phyloP scores from a whole-genome alignment of 1,284 basidiomycete genomes.

The Earliella scabrosa region DNA sequence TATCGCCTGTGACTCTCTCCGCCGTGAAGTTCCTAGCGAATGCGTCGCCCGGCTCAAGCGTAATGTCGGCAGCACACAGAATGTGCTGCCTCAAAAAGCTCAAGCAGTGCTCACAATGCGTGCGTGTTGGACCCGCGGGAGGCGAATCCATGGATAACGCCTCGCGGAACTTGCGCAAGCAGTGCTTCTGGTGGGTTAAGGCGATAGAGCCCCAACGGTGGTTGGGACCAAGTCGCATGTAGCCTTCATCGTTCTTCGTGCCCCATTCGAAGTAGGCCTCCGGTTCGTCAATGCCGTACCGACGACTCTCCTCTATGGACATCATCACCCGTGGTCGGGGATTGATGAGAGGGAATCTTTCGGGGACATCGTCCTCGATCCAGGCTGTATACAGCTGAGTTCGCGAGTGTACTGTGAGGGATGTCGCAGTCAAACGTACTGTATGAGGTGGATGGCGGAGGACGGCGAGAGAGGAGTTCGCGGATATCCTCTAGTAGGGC shows the following conservation, averaged over 20 bases:
- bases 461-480: not conserved
- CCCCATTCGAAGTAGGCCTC: slow-evolving; percentile 33
- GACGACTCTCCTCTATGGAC: slow-evolving; percentile 21
- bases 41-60: slow-evolving; percentile 35
- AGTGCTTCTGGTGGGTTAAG: slow-evolving; percentile 45
- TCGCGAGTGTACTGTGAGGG: no score
- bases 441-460: slow-evolving; percentile 1
- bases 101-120: slow-evolving; percentile 25
- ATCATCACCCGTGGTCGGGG: slow-evolving; percentile 9
- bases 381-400: slow-evolving; percentile 1
- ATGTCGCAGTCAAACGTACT: no score
- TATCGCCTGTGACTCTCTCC: slow-evolving; percentile 4
- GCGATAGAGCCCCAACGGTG: slow-evolving; percentile 36
- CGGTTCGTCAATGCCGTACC: slow-evolving; percentile 26
- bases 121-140: not conserved
- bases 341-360: slow-evolving; percentile 2
- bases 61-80: slow-evolving; percentile 40
- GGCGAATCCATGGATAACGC: slow-evolving; percentile 9
- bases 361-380: slow-evolving; percentile 20
- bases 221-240: slow-evolving; percentile 37
- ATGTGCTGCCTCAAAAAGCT: slow-evolving; percentile 34
- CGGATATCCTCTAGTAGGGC: slow-evolving; percentile 5
- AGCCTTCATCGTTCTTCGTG: slow-evolving; percentile 32
- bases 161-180: slow-evolving; percentile 33
- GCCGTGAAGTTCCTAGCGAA: slow-evolving; percentile 20